Evolutionary conservation across 306 rosid species (phyloP), one percentile per base, ranked within the genome.

Genomic region (Ammopiptanthus mongolicus): DNA sequence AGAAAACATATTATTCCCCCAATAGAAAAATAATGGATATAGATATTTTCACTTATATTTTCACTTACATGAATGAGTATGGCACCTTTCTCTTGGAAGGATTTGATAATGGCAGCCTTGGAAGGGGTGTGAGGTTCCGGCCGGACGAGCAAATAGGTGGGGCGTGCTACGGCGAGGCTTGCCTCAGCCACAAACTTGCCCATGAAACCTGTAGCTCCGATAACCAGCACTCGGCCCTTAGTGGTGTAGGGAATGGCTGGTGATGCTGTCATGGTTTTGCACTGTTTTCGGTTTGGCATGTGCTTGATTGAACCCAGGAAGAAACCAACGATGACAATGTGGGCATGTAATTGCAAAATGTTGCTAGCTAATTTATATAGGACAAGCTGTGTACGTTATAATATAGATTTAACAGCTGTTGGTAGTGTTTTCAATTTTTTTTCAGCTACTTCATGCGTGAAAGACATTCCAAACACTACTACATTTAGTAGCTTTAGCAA

Each of bases 161-260:
- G 72, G 3, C 65, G 79, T 23, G 82, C 61, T 0, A 79, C 10
- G 6, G 13, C 50, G 1, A 91, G 74, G 82, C 97, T 82, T 12
- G 92, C 93, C 36, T 91, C 88, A 4, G 90, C 76, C 13, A 91
- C 64, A 17, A 87, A 91, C 47, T 70, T 81, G 6, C 97, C 94
- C 10, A 91, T 91, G 81, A 91, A 88, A 19, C 97, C 97, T 0
- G 92, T 86, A 53, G 89, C 97, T 2, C 97, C 97, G 11, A 52
- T 69, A 0, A 91, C 22, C 1, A 91, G 79, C 1, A 87, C 88
- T 25, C 89, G 69, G 53, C 75, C 60, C 37, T 73, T 78, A 46
- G 33, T 7, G 50, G 15, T 1, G 52, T 25, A 23, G 14, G 77
- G 58, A 57, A 73, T 31, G 17, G 73, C 57, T 19, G 70, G 15